Evolutionary conservation across 1,284 basidiomycete genomes (phyloP), one percentile per base, ranked within the genome.

Genomic region (Xerocomus nothofagi): DNA sequence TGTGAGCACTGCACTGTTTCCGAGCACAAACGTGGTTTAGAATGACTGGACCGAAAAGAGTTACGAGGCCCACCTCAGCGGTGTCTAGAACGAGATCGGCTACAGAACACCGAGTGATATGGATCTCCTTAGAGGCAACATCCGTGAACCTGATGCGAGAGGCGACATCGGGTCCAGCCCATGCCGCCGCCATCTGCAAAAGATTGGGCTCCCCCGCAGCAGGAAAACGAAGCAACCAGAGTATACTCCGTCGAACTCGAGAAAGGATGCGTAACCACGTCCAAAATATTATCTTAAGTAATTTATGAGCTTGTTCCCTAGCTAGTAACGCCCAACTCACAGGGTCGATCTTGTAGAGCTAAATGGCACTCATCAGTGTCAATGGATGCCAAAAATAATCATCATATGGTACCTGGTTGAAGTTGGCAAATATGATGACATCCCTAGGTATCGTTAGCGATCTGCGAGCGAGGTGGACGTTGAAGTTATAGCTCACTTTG

Each of bases 1-100:
- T 84, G 54, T 84, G 82, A 5, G 82, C 82, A 52, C 80, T 82
- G 62, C 82, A 83, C 76, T 80, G 34, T 46, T 47, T 34, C 15
- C 24, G 3, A 18, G 27, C 34, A 36, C 9, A 11, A 2, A 17
- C 9, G 4, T 17, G 14, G 15, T 29, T 61, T 5, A 44, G 24
- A 9, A n/a, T 8, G 10, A 14, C 12, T 18, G 2, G 0, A 23
- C 36, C 5, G 10, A 41, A 17, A 18, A 40, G 1, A 38, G n/a
- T 17, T 21, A 12, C 1, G 12, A 11, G 6, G 24, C 73, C 23
- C 33, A 77, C 78, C 71, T 84, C 82, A 9, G 74, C 74, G 2
- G 82, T 83, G 58, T 84, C 81, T n/a, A 84, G 67, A 56, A 84
- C 80, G 14, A 84, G 67, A 57, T 84, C 81, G 3, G 78, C 77